phyloP scores from a whole-genome alignment of 2,329 filamentous ascomycete species.

The Fusarium cyanostomum region DNA sequence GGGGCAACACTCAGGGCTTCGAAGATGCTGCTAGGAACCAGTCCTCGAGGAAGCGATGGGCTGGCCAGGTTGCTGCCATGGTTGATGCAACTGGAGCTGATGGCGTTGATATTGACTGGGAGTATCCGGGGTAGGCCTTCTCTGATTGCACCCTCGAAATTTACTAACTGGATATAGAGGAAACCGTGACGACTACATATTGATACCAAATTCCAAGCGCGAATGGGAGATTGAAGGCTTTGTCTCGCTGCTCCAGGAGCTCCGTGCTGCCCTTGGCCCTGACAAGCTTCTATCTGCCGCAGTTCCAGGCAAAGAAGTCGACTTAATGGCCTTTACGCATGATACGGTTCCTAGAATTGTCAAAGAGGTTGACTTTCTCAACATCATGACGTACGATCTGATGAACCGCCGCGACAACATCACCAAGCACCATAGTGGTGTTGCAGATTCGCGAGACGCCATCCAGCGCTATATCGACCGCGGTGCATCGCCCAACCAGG shows the following conservation, averaged over 20 bases:
- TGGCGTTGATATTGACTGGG: slow-evolving; percentile 73
- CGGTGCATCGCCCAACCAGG: slow-evolving; percentile 60
- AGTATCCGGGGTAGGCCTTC: slow-evolving; percentile 60
- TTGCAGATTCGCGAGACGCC: slow-evolving; percentile 62
- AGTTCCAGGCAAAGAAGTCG: slow-evolving; percentile 69
- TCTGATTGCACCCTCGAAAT: neutral
- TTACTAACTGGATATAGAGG: slow-evolving; percentile 53
- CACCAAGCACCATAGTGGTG: slow-evolving; percentile 73
- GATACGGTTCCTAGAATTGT: slow-evolving; percentile 67
- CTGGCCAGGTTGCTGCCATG: slow-evolving; percentile 71
- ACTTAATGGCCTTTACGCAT: slow-evolving; percentile 74
- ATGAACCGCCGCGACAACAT: slow-evolving; percentile 73
- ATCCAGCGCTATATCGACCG: slow-evolving; percentile 68
- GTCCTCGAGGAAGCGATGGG: slow-evolving; percentile 65
- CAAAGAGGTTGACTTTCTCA: slow-evolving; percentile 71
- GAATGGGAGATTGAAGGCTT: slow-evolving; percentile 70
- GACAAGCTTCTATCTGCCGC: slow-evolving; percentile 73
- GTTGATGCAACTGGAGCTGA: slow-evolving; percentile 71
- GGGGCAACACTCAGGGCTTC: slow-evolving; percentile 75
- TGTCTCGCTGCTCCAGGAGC: slow-evolving; percentile 66
- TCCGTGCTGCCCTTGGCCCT: slow-evolving; percentile 65
- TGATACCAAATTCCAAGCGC: slow-evolving; percentile 68
- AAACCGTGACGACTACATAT: slow-evolving; percentile 76
- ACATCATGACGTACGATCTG: slow-evolving; percentile 75
- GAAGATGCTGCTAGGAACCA: slow-evolving; percentile 63